These are phyloP conservation scores for Crucibulum laeve DNA, from an alignment of 768 basidiomycete genomes.

Conservation along the genomic window DNA sequence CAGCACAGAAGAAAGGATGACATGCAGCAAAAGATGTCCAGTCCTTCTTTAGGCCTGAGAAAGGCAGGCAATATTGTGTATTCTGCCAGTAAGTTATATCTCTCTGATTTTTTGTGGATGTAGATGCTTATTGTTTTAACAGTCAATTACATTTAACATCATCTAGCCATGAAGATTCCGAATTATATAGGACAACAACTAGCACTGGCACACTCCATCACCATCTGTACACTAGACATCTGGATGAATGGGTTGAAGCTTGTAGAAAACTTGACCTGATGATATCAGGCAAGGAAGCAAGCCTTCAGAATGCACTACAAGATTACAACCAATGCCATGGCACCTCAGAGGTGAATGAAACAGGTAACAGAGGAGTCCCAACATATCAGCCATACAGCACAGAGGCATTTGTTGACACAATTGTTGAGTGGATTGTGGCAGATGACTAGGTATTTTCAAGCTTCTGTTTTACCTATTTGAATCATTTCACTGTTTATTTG, in stretches of 20 bases:
- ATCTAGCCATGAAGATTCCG: too few species aligned
- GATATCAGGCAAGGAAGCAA: too few species aligned
- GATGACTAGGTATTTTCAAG: constrained; percentile 4
- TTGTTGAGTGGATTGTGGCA: constrained; percentile 2
- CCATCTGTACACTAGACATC: too few species aligned
- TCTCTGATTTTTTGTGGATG: not conserved
- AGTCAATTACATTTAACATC: not conserved
- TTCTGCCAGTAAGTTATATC: not conserved
- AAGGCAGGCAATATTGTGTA: not conserved
- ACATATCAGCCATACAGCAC: not conserved
- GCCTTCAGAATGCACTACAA: too few species aligned
- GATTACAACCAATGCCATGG: not conserved
- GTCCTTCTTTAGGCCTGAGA: not conserved
- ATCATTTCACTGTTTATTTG: not conserved
- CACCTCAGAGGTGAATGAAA: not conserved
- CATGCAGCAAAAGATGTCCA: not conserved
- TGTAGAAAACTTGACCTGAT: too few species aligned
- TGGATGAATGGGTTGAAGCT: too few species aligned
- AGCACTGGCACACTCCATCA: too few species aligned
- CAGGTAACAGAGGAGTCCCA: not conserved
- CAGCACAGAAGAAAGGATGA: not conserved
- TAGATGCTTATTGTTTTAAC: not conserved
- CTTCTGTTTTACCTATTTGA: not conserved
- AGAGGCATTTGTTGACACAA: constrained; percentile 2
- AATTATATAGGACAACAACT: too few species aligned